Evolutionary conservation across 2,329 filamentous ascomycete genomes (phyloP), one percentile per base, ranked within the genome.

Genomic region (Acrocalymma vagum): DNA sequence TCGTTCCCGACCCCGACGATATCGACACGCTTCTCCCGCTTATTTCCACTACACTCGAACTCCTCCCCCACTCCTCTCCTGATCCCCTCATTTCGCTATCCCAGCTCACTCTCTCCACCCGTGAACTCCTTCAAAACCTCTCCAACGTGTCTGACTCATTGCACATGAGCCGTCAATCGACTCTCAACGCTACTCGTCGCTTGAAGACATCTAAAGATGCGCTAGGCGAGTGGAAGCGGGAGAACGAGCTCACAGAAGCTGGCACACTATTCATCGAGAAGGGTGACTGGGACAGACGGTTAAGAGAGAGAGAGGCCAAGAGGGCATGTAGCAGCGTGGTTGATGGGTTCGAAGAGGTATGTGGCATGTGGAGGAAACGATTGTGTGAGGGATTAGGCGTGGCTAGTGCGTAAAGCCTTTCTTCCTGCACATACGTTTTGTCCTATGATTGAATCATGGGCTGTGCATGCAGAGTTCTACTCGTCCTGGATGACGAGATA

Each of bases 111-210:
- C 62, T 83, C 15, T 80, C 83, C 11, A 82, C 90, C 11, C 79
- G 80, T 11, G 84, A 88, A 75, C 85, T 89, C 4, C 78, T 93
- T 7, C 82, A 90, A 59, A 89, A 90, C 6, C 81, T 99, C 30
- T 90, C 90, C 56, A 87, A 90, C 53, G 78, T 99, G 4, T 90
- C 89, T 6, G 94, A 99, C 67, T 92, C 90, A 3, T 78, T 99
- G 22, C 93, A 97, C 70, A 96, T 97, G 86, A 91, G 88, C 21
- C 85, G 90, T 9, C 93, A 97, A 70, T 88, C 89, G 1, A 94
- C 90, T 0, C 87, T 85, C 3, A 87, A 87, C 8, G 94, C 93
- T 2, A 85, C 87, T 3, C 79, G 94, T 39, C 82, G 90, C 29
- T 75, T 99, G 35, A 86, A 87, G 55, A 88, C 84, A 23, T 91